These are phyloP conservation scores for Ceratopteris richardii DNA, from an alignment of 75 land plant species.

Conservation along the genomic window DNA sequence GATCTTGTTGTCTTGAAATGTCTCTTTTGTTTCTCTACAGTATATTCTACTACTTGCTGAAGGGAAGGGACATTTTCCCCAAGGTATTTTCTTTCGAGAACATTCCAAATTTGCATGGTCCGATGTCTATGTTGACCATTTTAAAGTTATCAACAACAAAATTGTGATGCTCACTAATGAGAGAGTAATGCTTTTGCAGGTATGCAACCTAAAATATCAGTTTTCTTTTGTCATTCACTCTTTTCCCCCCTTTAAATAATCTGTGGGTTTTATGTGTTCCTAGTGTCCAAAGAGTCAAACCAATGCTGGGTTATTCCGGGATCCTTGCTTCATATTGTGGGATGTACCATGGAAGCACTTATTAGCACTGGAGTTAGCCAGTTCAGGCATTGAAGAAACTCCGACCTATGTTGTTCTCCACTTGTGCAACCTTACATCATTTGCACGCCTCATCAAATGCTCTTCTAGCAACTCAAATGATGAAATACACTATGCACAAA, in stretches of 20 bases:
- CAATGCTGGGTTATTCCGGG: slow-evolving; percentile 15
- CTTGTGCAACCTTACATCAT: slow-evolving; percentile 44
- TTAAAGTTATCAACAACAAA: slow-evolving; percentile 52
- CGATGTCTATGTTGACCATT: slow-evolving; percentile 93
- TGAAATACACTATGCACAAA: slow-evolving; percentile 43
- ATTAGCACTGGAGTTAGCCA: slow-evolving; percentile 70
- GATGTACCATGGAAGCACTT: slow-evolving; percentile 89
- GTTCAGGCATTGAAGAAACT: slow-evolving; percentile 33
- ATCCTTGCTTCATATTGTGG: slow-evolving; percentile 83
- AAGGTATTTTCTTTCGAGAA: slow-evolving; percentile 81
- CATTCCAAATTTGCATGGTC: slow-evolving; percentile 89
- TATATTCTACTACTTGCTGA: slow-evolving; percentile 82
- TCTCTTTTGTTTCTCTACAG: too few species aligned
- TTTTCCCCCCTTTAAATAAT: background rate
- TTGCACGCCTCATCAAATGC: slow-evolving; percentile 63
- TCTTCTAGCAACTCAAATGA: slow-evolving; percentile 33
- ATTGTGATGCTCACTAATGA: slow-evolving; percentile 70
- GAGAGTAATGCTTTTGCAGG: slow-evolving; percentile 82
- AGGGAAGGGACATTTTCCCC: slow-evolving; percentile 64
- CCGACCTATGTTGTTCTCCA: slow-evolving; percentile 77
- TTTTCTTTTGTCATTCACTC: background rate
- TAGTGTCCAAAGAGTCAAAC: slow-evolving; percentile 27
- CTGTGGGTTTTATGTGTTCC: background rate
- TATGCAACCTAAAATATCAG: slow-evolving; percentile 6
- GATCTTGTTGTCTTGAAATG: too few species aligned